Evolutionary conservation across 2,329 filamentous ascomycete species (phyloP).

Genomic region (Pseudopyrenochaeta lycopersici): DNA sequence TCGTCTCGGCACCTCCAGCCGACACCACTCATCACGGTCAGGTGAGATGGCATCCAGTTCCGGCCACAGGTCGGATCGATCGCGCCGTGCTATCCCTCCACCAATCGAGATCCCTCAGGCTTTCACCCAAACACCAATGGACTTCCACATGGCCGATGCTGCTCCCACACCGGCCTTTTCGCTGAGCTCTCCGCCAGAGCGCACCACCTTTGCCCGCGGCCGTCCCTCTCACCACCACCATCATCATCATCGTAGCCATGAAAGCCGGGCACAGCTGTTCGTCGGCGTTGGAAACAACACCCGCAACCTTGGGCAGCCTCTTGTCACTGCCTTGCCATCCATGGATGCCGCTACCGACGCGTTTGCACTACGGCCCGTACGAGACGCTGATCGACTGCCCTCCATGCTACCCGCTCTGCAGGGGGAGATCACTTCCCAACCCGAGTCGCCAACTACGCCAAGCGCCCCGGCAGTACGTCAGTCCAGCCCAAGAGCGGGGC

Average conservation of each 20-base stretch:
- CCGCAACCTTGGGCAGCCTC: constrained; percentile 68
- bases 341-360: constrained; percentile 72
- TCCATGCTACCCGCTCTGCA: constrained; percentile 80
- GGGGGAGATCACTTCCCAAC: constrained; percentile 80
- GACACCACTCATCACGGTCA: constrained; percentile 53
- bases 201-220: constrained; percentile 69
- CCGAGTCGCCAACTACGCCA: constrained; percentile 69
- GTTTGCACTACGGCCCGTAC: constrained; percentile 78
- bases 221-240: constrained; percentile 62
- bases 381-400: constrained; percentile 85
- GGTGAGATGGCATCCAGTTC: constrained; percentile 48
- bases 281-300: constrained; percentile 32
- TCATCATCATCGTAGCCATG: constrained; percentile 57
- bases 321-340: constrained; percentile 71
- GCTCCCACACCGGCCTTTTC: constrained; percentile 71
- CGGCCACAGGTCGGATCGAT: constrained; percentile 54
- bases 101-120: constrained; percentile 79
- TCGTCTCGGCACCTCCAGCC: constrained; percentile 48
- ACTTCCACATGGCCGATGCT: constrained; percentile 65
- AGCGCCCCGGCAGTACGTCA: constrained; percentile 42
- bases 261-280: constrained; percentile 50
- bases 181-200: constrained; percentile 75
- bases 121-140: constrained; percentile 54
- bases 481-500: constrained; percentile 54
- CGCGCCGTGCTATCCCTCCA: constrained; percentile 80